Conservation (phyloP, 371 early-diverging fungal genomes). For the Rhizomucor miehei region DNA sequence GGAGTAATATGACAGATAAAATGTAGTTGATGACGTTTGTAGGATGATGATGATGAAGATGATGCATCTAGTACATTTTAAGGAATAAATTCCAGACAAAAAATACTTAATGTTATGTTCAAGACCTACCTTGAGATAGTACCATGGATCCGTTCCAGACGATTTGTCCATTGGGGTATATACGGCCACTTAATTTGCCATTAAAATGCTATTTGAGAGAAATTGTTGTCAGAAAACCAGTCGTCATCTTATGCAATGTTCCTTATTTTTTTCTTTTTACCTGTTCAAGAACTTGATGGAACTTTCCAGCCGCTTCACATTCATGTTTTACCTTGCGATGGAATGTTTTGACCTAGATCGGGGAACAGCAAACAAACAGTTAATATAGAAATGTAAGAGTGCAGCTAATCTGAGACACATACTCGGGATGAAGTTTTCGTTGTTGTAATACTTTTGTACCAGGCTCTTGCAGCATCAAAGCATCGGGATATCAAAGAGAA, state of each 20-base stretch:
- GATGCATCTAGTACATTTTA: neutral
- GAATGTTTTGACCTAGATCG: slow-evolving; percentile 1
- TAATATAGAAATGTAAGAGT: no score
- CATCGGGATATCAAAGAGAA: no score
- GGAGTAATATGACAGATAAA: slow-evolving; percentile 15
- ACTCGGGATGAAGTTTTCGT: no score
- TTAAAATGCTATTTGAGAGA: slow-evolving; percentile 15
- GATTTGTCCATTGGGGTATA: slow-evolving; percentile 20
- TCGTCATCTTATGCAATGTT: no score
- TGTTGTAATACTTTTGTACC: no score
- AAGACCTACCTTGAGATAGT: no score
- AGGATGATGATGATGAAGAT: neutral
- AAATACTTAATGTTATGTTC: no score
- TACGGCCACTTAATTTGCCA: slow-evolving; percentile 20
- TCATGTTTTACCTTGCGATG: slow-evolving; percentile 18
- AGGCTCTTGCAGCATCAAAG: no score
- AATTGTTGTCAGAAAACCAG: no score
- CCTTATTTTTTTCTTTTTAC: slow-evolving; percentile 2
- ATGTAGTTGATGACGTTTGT: slow-evolving; percentile 3
- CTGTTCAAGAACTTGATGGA: slow-evolving; percentile 24
- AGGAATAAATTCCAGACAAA: no score
- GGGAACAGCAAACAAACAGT: neutral
- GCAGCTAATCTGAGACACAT: no score
- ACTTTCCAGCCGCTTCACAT: slow-evolving; percentile 23
- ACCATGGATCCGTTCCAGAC: slow-evolving; percentile 18